Base-by-base conservation (phyloP, 2,329 filamentous ascomycete species). In the Calonectria pteridis region DNA sequence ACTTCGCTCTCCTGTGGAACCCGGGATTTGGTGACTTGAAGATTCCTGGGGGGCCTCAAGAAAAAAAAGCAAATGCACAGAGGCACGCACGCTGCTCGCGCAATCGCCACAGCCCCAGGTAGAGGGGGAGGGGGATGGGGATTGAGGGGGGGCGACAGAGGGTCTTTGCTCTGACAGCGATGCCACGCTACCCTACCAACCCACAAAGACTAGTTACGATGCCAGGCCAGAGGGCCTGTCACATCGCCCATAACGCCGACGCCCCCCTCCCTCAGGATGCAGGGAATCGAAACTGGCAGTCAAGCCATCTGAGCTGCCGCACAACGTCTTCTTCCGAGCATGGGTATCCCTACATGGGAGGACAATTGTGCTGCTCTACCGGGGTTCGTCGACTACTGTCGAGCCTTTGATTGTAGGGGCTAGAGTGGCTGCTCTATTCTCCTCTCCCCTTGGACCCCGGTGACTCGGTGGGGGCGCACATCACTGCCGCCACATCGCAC, bases 241-340 rank as follows among this genome's bases (percentile, higher is more conserved):
- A 31, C 35, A 53, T 29, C 31, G 28, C 55, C 43, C 65, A 62
- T 72, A 67, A 46, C 55, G 65, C 49, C 50, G 23, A 59, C 49
- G 31, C 31, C 28, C 63, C 37, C 35, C 55, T 20, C 55, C 64
- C 33, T 49, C 46, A 33, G 31, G 73, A 76, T 74, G 76, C 73
- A 80, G 73, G 75, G 72, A 62, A 78, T 77, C 77, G 40, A 74
- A 80, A 76, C 65, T 77, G 78, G 78, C 71, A 78, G 73, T 77
- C 77, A 71, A 74, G 71, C 74, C 76, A 79, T 76, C 73, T 77
- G 73, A 71, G 73, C 70, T 40, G 77, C 66, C 74, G 73, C 73
- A 80, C 71, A 76, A 68, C 71, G 72, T 76, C 59, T 49, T 51
- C 59, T 59, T 49, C 68, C 31, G 68, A 72, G 49, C 77, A 74